Percentiles rank a stretch among this genome's conserved stretches.
Evolutionary conservation across 495 filamentous ascomycete species (phyloP).

Genomic region (Rostrohypoxylon terebratum): DNA sequence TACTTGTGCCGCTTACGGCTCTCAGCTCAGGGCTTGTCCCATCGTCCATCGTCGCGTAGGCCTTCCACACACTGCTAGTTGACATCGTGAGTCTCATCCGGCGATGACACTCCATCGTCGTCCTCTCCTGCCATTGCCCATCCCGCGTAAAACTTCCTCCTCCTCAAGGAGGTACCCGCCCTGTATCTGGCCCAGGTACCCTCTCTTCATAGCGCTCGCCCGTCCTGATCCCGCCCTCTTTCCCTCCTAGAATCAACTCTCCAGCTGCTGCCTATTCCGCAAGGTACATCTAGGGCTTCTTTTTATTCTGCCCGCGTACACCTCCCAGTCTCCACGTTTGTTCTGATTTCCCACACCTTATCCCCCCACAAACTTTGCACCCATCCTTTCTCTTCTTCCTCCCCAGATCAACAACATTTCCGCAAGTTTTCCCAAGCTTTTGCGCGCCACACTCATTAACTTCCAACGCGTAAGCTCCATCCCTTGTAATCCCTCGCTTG

Average conservation of each 20-base stretch:
- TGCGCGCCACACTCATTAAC: background rate
- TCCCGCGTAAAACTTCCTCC: background rate
- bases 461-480: background rate
- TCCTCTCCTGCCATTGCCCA: background rate
- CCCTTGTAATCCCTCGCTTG: background rate
- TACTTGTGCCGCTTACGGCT: background rate
- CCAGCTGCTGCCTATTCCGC: background rate
- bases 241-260: background rate
- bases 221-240: background rate
- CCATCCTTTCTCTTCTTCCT: constrained; percentile 1
- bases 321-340: background rate
- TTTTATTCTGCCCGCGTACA: background rate
- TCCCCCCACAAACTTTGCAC: background rate
- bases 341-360: constrained; percentile 1
- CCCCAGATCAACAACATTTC: background rate
- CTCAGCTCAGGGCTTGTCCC: background rate
- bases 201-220: background rate
- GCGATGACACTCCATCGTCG: background rate
- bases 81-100: background rate
- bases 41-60: background rate
- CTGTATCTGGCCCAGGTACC: background rate
- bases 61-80: background rate
- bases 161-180: background rate
- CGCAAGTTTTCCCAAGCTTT: background rate
- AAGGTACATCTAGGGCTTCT: background rate